Evolutionary conservation across 2,329 filamentous ascomycete species (phyloP).

Genomic region (Remersonia thermophila): DNA sequence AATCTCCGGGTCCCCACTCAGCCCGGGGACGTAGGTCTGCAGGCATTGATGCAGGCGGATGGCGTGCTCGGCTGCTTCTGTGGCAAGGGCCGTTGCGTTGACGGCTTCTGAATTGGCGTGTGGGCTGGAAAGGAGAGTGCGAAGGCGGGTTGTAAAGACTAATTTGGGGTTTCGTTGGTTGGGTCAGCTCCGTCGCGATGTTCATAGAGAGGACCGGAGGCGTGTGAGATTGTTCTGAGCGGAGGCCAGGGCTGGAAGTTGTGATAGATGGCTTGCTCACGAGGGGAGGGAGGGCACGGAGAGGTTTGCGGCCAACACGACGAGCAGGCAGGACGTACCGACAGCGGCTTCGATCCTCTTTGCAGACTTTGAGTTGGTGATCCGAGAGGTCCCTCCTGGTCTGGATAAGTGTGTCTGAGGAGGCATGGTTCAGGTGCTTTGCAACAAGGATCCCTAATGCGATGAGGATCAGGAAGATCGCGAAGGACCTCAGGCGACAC

Average conservation of each 20-base stretch:
- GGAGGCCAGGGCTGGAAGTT: too few relatives aligned
- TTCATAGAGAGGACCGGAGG: too few relatives aligned
- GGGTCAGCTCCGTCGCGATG: too few relatives aligned
- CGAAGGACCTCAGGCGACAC: too few relatives aligned
- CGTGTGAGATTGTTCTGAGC: too few relatives aligned
- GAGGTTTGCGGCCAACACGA: too few relatives aligned
- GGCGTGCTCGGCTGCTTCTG: slow-evolving; percentile 30
- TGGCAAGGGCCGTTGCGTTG: slow-evolving; percentile 23
- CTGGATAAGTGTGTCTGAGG: neutral
- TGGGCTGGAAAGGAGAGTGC: slow-evolving; percentile 13
- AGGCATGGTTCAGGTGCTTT: neutral
- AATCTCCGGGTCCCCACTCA: slow-evolving; percentile 31
- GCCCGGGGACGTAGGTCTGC: slow-evolving; percentile 20
- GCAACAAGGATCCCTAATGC: too few relatives aligned
- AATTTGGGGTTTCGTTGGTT: neutral
- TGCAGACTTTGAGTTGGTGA: slow-evolving; percentile 5
- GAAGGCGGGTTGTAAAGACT: slow-evolving; percentile 5
- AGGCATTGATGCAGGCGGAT: slow-evolving; percentile 21
- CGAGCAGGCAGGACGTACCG: slow-evolving; percentile 5
- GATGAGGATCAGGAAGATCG: too few relatives aligned
- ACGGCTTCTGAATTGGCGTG: slow-evolving; percentile 12
- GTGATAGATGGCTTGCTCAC: too few relatives aligned
- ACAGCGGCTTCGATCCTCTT: slow-evolving; percentile 13
- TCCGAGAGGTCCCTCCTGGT: neutral
- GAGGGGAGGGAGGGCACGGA: too few relatives aligned